These are phyloP conservation scores for Solanum hybrid DNA, from an alignment of 305 asterid genomes.

Conservation along the genomic window DNA sequence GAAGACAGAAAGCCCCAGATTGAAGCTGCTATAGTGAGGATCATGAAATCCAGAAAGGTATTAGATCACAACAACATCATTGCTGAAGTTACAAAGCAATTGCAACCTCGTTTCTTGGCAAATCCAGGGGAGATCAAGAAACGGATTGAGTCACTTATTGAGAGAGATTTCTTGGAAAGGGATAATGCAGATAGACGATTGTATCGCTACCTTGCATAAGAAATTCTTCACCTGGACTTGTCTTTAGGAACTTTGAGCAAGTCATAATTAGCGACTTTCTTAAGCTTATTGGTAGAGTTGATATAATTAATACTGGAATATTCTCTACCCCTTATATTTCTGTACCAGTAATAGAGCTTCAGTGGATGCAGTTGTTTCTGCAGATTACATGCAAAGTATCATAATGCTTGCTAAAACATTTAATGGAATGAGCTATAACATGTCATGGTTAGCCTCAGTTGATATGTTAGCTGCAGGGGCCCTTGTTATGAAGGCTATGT, in stretches of 20 bases:
- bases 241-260: not conserved
- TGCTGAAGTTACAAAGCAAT: constrained; percentile 73
- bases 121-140: constrained; percentile 75
- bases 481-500: not conserved
- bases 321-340: not conserved
- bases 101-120: constrained; percentile 68
- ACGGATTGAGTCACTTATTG: constrained; percentile 74
- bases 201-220: constrained; percentile 63
- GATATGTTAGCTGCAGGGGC: not conserved
- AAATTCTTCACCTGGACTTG: not conserved
- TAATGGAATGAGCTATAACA: not conserved
- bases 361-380: not conserved
- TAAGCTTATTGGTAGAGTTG: not conserved
- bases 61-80: constrained; percentile 71
- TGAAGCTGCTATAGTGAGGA: constrained; percentile 73
- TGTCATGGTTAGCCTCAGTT: not conserved
- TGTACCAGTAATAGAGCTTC: not conserved
- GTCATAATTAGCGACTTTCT: not conserved
- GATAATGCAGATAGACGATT: constrained; percentile 52
- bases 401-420: not conserved
- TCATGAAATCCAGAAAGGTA: constrained; percentile 68
- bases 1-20: constrained; percentile 84
- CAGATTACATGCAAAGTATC: not conserved
- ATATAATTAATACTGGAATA: not conserved
- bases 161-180: constrained; percentile 81